Base-by-base conservation (phyloP, 805 yeast species). In the Hanseniaspora lachancei region DNA sequence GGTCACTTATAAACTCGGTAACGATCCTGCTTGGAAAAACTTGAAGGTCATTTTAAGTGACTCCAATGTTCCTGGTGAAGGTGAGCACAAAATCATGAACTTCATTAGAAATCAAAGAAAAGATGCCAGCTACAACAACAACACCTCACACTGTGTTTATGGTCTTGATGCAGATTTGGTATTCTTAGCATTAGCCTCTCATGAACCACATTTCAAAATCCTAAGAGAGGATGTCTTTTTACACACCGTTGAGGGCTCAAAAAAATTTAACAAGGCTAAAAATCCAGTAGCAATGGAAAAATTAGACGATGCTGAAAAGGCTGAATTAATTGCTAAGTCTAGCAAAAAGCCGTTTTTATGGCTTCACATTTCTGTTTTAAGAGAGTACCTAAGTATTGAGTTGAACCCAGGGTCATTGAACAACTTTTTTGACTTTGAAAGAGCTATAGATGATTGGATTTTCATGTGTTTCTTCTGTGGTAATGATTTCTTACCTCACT, bases 401-500 rank as follows among this genome's bases (percentile, higher is more conserved):
- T 74, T 93, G 49, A 74, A 73, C 57, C 79, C 85, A 32, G 86
- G 89, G 3, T 75, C 82, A 41, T 65, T 84, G 20, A 77, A 87
- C 1, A 83, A 86, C 64, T 77, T 80, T 21, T 89, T 84, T 70
- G 97, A 93, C 66, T 68, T 89, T 54, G 99, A 93, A 70, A 76
- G 98, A 58, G 97, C 97, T 2, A 83, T 93, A 59, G 99, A 93
- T 66, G 99, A 93, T 70, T 93, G 98, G 98, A 88, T 93, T 16
- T 93, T 93, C 62, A 84, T 93, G 89, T 91, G 97, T 77, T 93
- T 93, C 73, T 93, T 93, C 66, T 95, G 91, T 60, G 99, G 99
- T 69, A 93, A 93, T 66, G 99, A 93, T 79, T 93, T 93, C 76
- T 73, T 93, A 63, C 99, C 99, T 1, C 97, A 91, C 70, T 72